Evolutionary conservation across 176 grass and related monocot species (phyloP), one percentile per base, ranked within the genome.

Genomic region (Triticum monococcum): DNA sequence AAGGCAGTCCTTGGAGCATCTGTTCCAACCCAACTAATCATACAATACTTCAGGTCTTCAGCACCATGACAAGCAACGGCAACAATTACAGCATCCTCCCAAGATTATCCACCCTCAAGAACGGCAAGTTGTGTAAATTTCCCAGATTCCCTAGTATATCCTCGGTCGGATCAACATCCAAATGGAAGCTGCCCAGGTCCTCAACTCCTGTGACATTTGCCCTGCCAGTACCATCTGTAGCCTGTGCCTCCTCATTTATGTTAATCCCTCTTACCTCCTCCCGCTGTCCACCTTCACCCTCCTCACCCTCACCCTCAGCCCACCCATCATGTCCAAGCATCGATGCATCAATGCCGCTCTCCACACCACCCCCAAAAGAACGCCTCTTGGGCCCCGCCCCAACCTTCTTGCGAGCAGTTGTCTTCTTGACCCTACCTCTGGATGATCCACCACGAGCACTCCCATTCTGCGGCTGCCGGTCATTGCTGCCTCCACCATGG

Each of bases 131-230:
- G 31, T 92, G 93, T 71, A 90, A 83, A 92, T 90, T 90, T 75
- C 93, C 93, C 79, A 90, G 81, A 92, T 90, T 92, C 76, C 93
- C 93, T 61, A 96, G 79, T 33, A 98, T 91, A 78, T 96, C 93
- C 56, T 95, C 89, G 0, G 89, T 75, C 7, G 86, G 77, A 75
- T 90, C 93, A 35, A 98, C 84, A 87, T 95, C 96, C 37, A 98
- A 81, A 75, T 95, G 88, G 62, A 93, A 98, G 81, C 22, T 89
- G 18, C 91, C 77, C 52, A 88, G 63, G 40, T 91, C 93, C 61
- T 76, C 89, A 83, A 87, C 84, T 32, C 77, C 72, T 0, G 56
- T 72, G 60, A 52, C 85, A 79, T 75, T 69, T 18, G 66, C 78
- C 74, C 78, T 89, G n/a, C 74, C 75, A 28, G 72, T 69, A 75